A percentile compares a stretch with the other conserved stretches of the same genome.
phyloP scores from a whole-genome alignment of 257 asterid genomes.

The Lycium barbarum region DNA sequence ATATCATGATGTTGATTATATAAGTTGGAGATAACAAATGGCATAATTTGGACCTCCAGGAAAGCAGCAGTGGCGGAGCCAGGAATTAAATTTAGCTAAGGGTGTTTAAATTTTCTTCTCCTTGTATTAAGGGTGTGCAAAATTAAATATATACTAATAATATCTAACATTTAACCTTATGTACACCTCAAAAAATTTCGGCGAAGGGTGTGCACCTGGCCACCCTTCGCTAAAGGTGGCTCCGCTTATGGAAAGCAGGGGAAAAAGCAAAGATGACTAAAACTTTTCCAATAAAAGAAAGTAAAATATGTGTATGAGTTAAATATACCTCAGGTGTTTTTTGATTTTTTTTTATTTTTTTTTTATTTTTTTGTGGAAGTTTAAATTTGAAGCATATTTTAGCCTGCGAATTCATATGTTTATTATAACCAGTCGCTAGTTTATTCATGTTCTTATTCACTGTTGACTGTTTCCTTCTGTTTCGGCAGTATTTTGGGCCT shows the following conservation, averaged over 20 bases:
- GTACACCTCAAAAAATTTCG: no score
- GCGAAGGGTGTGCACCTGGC: no score
- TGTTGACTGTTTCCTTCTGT: slow-evolving; percentile 23
- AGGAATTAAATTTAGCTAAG: no score
- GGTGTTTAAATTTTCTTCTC: no score
- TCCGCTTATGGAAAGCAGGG: no score
- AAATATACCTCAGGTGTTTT: not conserved
- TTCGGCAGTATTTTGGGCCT: slow-evolving; percentile 84
- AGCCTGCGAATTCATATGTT: not conserved
- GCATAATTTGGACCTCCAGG: not conserved
- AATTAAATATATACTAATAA: no score
- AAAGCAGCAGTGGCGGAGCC: not conserved
- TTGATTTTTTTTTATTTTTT: not conserved
- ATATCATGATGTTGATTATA: not conserved
- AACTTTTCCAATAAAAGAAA: not conserved
- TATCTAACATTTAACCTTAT: no score
- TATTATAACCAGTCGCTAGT: not conserved
- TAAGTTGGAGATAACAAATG: not conserved
- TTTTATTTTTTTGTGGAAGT: not conserved
- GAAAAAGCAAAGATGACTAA: not conserved
- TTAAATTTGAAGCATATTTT: not conserved
- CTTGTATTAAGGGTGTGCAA: no score
- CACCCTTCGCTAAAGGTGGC: no score
- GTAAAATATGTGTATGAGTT: not conserved
- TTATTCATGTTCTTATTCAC: not conserved